Evolutionary conservation across 1,139 yeast species (phyloP), one percentile per base, ranked within the genome.

Genomic region (Geotrichum cucujoidarum): DNA sequence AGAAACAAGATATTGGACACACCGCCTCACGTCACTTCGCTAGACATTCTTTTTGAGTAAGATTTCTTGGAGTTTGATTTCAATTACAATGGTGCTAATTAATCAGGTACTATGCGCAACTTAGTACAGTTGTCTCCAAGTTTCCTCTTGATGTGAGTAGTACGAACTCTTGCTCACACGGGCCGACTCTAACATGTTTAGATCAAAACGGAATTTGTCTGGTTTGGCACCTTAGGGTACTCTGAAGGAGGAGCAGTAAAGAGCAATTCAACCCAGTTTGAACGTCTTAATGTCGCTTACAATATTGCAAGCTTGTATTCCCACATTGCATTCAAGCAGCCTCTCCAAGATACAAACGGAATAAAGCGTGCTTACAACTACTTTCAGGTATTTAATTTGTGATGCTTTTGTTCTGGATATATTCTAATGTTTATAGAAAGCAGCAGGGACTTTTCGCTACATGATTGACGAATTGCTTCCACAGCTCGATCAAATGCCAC

Each of bases 261-360:
- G 49, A 58, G 69, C 32, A 63, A 68, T 31, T 77, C 86, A 0
- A 60, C 82, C 6, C 57, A 63, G 35, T 78, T 75, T 58, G 97
- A 89, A 60, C 72, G 72, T 53, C 62, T 75, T 47, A 84, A 85
- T 60, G 64, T 85, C 0, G 59, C 82, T 6, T 88, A 76, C 66
- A 90, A 88, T 62, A 63, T 86, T 37, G 95, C 82, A 0, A 75
- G 87, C 0, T 53, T 77, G 8, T 80, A 78, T 61, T 77, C 90
- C 0, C 75, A 74, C 40, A 58, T 81, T 48, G 90, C 82, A 0
- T 57, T 69, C 21, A 50, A 50, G 7, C 55, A 57, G 33, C 56
- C 58, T 6, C 17, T 45, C 27, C 29, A 32, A 33, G 66, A 75
- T 3, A 77, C 73, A 25, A 80, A 76, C 3, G 85, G 84, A 0